Evolutionary conservation across 495 filamentous ascomycete species (phyloP).

Genomic region (Penicillium fimorum): DNA sequence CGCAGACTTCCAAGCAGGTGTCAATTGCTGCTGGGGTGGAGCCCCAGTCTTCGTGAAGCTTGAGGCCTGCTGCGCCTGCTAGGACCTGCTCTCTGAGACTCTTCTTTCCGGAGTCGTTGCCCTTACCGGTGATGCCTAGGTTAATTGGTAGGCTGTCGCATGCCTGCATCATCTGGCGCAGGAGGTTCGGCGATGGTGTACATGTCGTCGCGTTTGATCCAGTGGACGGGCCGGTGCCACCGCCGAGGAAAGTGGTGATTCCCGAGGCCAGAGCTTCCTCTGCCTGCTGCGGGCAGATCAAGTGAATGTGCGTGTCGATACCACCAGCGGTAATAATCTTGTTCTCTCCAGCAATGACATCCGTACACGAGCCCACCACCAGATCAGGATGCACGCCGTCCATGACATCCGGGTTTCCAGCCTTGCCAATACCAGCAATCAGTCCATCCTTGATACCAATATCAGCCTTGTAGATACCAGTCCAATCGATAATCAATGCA

Average conservation of each 20-base stretch:
- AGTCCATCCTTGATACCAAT: constrained; percentile 89
- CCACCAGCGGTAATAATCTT: constrained; percentile 93
- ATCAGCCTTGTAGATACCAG: constrained; percentile 94
- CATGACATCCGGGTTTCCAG: constrained; percentile 97
- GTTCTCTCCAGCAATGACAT: constrained; percentile 93
- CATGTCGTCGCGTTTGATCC: constrained; percentile 94
- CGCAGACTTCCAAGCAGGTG: constrained; percentile 81
- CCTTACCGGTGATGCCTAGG: constrained; percentile 92
- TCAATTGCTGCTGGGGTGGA: constrained; percentile 92
- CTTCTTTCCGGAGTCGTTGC: constrained; percentile 74
- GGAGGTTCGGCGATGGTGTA: constrained; percentile 80
- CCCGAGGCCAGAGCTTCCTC: constrained; percentile 83
- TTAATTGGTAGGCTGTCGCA: constrained; percentile 86
- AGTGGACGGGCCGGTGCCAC: constrained; percentile 94
- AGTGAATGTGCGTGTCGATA: constrained; percentile 91
- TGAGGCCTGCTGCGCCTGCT: constrained; percentile 87
- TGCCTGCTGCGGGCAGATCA: constrained; percentile 95
- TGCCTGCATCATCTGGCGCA: constrained; percentile 91
- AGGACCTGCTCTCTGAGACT: constrained; percentile 78
- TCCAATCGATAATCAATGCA: constrained; percentile 87
- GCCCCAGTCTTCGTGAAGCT: constrained; percentile 98
- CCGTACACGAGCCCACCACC: constrained; percentile 86
- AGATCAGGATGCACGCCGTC: constrained; percentile 75
- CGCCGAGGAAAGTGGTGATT: constrained; percentile 89
- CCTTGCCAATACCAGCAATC: constrained; percentile 92